Evolutionary conservation across 2,329 filamentous ascomycete genomes (phyloP).

Genomic region (Cordyceps fumosorosea): DNA sequence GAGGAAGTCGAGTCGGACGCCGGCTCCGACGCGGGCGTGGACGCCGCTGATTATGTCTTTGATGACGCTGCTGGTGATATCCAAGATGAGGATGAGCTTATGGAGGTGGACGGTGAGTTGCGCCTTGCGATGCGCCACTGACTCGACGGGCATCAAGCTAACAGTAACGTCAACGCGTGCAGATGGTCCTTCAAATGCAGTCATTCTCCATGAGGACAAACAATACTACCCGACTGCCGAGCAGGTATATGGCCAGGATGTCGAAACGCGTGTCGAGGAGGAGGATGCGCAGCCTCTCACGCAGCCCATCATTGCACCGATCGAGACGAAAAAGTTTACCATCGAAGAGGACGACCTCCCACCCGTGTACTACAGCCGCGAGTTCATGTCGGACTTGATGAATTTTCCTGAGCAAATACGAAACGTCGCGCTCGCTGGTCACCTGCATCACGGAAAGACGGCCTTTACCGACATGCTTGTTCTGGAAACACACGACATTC

Average conservation of each 20-base stretch:
- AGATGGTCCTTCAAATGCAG: conserved; percentile 87
- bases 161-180: conserved; percentile 17
- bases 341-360: conserved; percentile 89
- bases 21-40: conserved; percentile 71
- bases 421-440: conserved; percentile 86
- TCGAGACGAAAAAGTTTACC: conserved; percentile 93
- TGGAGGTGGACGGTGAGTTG: conserved; percentile 77
- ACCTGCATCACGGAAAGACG: conserved; percentile 96
- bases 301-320: conserved; percentile 86
- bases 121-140: not conserved
- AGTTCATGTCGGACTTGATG: conserved; percentile 93
- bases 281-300: conserved; percentile 92
- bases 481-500: conserved; percentile 85
- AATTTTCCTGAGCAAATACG: conserved; percentile 92
- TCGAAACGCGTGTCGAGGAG: conserved; percentile 93
- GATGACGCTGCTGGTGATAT: conserved; percentile 65
- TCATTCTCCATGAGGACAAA: conserved; percentile 98
- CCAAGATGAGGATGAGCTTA: conserved; percentile 68
- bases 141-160: conserved; percentile 18
- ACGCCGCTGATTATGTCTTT: conserved; percentile 73
- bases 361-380: conserved; percentile 76
- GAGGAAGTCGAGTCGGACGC: conserved; percentile 81
- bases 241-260: conserved; percentile 88
- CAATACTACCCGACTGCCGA: conserved; percentile 98
- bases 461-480: conserved; percentile 98